phyloP scores from a whole-genome alignment of 108 stramenopile species.

The Nannochloropsis salina region DNA sequence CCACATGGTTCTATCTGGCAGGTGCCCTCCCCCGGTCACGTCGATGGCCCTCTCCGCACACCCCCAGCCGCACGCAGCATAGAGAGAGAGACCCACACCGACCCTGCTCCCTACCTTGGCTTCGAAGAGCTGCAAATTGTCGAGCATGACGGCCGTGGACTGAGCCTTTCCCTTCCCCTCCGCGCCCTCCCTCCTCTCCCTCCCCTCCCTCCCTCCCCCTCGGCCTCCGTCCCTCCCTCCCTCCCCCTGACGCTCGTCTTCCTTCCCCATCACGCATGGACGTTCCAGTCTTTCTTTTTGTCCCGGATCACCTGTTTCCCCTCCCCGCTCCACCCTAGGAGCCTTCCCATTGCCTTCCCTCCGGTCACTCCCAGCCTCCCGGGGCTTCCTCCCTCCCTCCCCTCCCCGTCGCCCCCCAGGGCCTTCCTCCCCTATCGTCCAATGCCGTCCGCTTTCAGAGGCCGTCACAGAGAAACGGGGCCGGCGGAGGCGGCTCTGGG shows the following conservation, averaged over 20 bases:
- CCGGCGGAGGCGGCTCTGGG: neutral
- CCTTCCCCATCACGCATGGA: neutral
- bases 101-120: neutral
- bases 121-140: neutral
- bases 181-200: neutral
- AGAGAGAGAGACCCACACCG: too few species aligned
- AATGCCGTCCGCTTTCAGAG: neutral
- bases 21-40: too few species aligned
- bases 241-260: neutral
- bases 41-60: too few species aligned
- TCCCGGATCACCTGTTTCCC: neutral
- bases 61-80: too few species aligned
- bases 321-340: neutral
- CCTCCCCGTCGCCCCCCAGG: neutral
- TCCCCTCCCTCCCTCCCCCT: neutral
- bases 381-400: neutral
- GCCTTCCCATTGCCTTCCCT: neutral
- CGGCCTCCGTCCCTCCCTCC: neutral
- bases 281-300: neutral
- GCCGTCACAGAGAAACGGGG: neutral
- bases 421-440: slow-evolving; percentile 1
- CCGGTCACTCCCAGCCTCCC: neutral
- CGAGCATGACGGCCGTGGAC: neutral
- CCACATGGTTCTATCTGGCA: too few species aligned
- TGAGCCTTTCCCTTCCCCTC: neutral